Percentiles rank a stretch among this genome's conserved stretches.
These are phyloP conservation scores for Cryptococcus sp. DNA, from an alignment of 1,284 basidiomycete species.

Conservation along the genomic window DNA sequence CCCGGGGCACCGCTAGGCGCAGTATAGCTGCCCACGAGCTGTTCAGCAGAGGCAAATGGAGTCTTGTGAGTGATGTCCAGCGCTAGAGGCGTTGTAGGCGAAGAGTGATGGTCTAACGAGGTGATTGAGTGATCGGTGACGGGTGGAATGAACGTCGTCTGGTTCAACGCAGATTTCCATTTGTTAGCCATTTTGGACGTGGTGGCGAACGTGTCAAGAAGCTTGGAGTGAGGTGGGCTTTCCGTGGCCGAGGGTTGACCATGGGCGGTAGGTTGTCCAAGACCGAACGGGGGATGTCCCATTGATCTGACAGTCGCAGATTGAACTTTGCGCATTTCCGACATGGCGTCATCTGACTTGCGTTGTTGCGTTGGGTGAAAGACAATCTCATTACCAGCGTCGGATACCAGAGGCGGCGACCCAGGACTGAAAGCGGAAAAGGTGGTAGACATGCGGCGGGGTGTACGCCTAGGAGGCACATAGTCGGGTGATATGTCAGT, in stretches of 20 bases:
- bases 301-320: not conserved
- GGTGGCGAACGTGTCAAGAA: constrained; percentile 30
- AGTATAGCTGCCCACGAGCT: constrained; percentile 54
- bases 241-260: constrained; percentile 1
- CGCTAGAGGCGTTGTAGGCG: constrained; percentile 32
- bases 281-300: not conserved
- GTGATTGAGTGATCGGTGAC: not conserved
- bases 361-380: constrained; percentile 31
- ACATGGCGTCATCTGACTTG: constrained; percentile 5
- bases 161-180: constrained; percentile 41
- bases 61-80: constrained; percentile 47
- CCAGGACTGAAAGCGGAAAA: constrained; percentile 32
- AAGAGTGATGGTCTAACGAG: constrained; percentile 3
- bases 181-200: constrained; percentile 41
- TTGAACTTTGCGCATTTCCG: constrained; percentile 17
- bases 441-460: constrained; percentile 27
- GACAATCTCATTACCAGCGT: constrained; percentile 36
- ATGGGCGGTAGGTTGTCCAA: not conserved
- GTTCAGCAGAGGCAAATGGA: constrained; percentile 42
- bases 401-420: constrained; percentile 41
- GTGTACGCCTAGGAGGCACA: constrained; percentile 22
- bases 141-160: constrained; percentile 19
- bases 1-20: constrained; percentile 77
- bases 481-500: constrained; percentile 37
- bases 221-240: constrained; percentile 23